Evolutionary conservation across 2,329 filamentous ascomycete species (phyloP).

Genomic region (Apiospora sp.): DNA sequence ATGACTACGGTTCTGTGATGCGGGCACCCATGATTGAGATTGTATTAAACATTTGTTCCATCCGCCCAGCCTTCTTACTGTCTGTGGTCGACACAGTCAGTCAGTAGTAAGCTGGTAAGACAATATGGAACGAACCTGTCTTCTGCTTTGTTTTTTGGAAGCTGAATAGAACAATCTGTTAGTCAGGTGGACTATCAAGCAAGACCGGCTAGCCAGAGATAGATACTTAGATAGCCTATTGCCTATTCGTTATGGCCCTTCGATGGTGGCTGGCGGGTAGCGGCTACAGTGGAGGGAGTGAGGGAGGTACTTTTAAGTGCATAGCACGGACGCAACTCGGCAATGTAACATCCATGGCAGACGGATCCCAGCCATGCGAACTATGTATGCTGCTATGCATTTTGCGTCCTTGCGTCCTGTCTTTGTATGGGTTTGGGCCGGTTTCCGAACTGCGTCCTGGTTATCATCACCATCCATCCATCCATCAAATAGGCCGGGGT

Average conservation of each 20-base stretch:
- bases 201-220: neutral
- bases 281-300: neutral
- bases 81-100: too few species aligned
- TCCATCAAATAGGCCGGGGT: neutral
- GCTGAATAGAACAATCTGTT: neutral
- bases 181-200: neutral
- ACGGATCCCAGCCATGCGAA: conserved; percentile 14
- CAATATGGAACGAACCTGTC: neutral
- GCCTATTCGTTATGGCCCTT: neutral
- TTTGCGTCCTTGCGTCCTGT: conserved; percentile 10
- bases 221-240: neutral
- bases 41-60: conserved; percentile 7
- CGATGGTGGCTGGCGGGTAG: neutral
- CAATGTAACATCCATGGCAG: conserved; percentile 15
- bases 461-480: neutral
- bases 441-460: neutral
- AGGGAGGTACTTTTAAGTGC: neutral
- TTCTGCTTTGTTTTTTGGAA: neutral
- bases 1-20: neutral
- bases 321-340: conserved; percentile 5
- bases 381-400: neutral
- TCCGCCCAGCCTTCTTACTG: neutral
- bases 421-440: neutral
- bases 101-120: neutral
- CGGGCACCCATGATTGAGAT: neutral